Evolutionary conservation across 78 protist species (phyloP).

Genomic region (Salpingoeca rosetta): DNA sequence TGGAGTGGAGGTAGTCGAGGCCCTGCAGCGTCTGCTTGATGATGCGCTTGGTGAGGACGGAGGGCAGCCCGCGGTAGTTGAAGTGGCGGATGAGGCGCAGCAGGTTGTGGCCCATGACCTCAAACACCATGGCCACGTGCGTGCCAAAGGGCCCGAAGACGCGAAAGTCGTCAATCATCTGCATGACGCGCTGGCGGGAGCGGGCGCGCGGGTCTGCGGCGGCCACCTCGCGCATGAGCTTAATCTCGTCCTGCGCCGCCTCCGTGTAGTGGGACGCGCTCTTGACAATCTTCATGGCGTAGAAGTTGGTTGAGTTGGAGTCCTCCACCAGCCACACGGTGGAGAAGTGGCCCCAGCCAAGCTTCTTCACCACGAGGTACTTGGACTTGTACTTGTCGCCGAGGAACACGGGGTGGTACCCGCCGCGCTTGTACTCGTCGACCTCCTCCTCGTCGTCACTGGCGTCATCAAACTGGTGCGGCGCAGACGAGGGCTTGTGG

Average conservation of each 20-base stretch:
- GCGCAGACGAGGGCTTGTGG: no score
- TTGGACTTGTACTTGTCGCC: constrained; percentile 73
- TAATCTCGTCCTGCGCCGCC: constrained; percentile 77
- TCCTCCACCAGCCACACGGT: constrained; percentile 94
- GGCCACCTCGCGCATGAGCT: constrained; percentile 30
- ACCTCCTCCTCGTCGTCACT: background rate
- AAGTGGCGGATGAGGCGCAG: constrained; percentile 61
- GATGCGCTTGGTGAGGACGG: background rate
- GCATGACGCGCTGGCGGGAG: constrained; percentile 16
- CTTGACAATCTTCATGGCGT: constrained; percentile 78
- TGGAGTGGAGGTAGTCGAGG: constrained; percentile 73
- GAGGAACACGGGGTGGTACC: constrained; percentile 81
- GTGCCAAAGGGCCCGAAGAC: constrained; percentile 73
- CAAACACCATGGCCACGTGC: constrained; percentile 84
- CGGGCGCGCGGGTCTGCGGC: background rate
- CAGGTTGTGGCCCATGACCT: constrained; percentile 77
- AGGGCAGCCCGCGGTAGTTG: constrained; percentile 64
- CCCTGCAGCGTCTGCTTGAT: constrained; percentile 33
- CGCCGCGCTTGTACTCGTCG: constrained; percentile 51
- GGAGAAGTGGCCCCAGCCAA: constrained; percentile 99
- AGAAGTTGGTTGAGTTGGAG: constrained; percentile 8
- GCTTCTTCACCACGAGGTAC: constrained; percentile 64
- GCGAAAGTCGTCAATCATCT: constrained; percentile 56
- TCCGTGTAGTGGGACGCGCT: constrained; percentile 74
- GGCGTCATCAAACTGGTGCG: no score